Base-by-base conservation (phyloP, 208 protist species). In the Acanthamoeba triangularis region DNA sequence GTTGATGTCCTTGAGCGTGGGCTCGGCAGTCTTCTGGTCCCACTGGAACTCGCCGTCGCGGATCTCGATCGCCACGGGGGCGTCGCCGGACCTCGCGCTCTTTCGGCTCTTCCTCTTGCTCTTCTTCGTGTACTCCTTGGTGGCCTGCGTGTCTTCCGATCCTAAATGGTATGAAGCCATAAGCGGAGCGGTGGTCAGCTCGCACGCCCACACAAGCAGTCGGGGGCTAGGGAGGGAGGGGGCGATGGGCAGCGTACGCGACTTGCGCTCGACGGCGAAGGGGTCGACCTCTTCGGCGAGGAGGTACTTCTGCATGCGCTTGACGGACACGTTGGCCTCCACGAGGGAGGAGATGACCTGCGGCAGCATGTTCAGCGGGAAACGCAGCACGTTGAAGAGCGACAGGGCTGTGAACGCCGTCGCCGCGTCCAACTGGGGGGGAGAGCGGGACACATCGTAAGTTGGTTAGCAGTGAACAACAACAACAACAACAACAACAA, bases 361-460 rank as follows among this genome's bases (percentile, higher is more conserved):
- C 4, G 99, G 98, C 28, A 99, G 97, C 97, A 98, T 98, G 61
- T 98, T 98, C 35, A 97, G 47, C 35, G 99, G 98, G 56, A 98
- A 96, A n/a, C 97, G 97, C 54, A 99, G 97, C 20, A 99, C 97
- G 94, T 98, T 97, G 74, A 99, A 98, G 61, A 99, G 97, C 10
- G 98, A 91, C 49, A 99, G 97, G 30, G 98, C 88, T 3, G 98
- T 98, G 88, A 99, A 99, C 1, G 99, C 98, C 18, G 98, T 96
- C 35, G 98, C 93, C 8, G 98, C 96, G 0, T 95, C 98, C 23
- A 99, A 97, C 41, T 96, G 16, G 18, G 37, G 23, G n/a, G 20
- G 1, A 1, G 33, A 13, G 87, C n/a, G n/a, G 4, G 87, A 72
- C 18, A 82, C 54, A 35, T 63, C 30, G 65, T 78, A 3, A 3